Base-by-base conservation (phyloP, 1,139 yeast genomes). In the Geotrichum histeridarum region DNA sequence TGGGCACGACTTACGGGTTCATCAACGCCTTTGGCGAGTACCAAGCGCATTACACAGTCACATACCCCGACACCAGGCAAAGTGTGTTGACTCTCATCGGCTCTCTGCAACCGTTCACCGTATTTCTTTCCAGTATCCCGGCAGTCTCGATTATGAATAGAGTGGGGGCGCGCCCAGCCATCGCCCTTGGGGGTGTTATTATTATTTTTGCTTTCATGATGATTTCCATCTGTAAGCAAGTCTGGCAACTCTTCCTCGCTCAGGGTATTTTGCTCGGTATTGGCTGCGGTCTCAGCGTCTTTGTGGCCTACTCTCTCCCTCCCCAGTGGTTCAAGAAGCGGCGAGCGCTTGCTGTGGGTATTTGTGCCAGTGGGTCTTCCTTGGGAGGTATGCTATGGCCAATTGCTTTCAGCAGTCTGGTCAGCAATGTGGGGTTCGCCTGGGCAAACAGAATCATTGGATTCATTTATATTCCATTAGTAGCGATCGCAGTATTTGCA, bases 311-410 rank as follows among this genome's bases (percentile, higher is more conserved):
- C 53, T 48, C 65, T 4, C 54, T 64, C 8, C 63, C 66, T 4
- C 58, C 62, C 1, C 83, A 79, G 60, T 83, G 79, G 73, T 84
- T 83, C 67, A 71, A 77, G 57, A 74, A 71, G 57, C 76, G 71
- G 57, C 73, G 86, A 56, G 80, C 83, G 0, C 66, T 82, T 31
- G 88, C 85, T 1, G 68, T 76, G 11, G 84, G 86, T 2, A 60
- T 83, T 1, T 78, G 80, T 0, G 76, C 83, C 0, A 77, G 82
- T 1, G 87, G 88, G 0, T 76, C 85, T 1, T 82, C 86, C 8
- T 67, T 77, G 6, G 90, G 88, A 1, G 89, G 89, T 1, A 75
- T 84, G 14, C 73, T 75, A 31, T 77, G 77, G 73, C 79, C 81
- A 1, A 70, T 76, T 55, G 72, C 70, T 2, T 66, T 75, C n/a